Evolutionary conservation across 1,139 yeast genomes (phyloP), one percentile per base, ranked within the genome.

Genomic region (Kodamaea arcana): DNA sequence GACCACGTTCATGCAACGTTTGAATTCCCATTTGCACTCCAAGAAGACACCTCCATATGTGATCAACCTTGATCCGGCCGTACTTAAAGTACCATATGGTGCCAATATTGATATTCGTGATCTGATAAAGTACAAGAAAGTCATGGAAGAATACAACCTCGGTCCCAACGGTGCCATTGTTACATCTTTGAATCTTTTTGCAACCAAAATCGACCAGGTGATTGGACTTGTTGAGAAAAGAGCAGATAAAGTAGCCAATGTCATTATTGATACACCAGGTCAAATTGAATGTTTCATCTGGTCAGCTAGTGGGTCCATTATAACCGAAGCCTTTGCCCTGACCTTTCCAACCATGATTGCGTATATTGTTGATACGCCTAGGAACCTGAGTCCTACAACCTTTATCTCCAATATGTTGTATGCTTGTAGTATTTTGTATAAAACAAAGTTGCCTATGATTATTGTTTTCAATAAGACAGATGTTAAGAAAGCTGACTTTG

Each of bases 81-180:
- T 92, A 16, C 64, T 85, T 44, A 86, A 83, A 46, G 82, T 88
- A 10, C 98, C 98, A 10, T 94, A 81, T 58, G 94, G 92, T 10
- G 86, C 95, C 27, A 90, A 94, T 56, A 90, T 94, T 44, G 99
- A 94, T 60, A 92, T 94, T 42, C 71, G 99, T 51, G 99, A 94
- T 59, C 86, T 97, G 1, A 87, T 94, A 40, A 92, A 94, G 56
- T 94, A 94, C 60, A 85, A 85, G 48, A 90, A 92, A 52, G 98
- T 94, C 27, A 92, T 92, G 97, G 94, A 88, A 50, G 78, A 77
- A 44, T 84, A 92, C 55, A 84, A 85, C 43, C 62, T 94, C 39
- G 99, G 99, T 0, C 99, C 99, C 8, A 94, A 94, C 55, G 99
- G 99, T 34, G 97, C 98, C 5, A 94, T 94, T 54, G 95, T 94